Conservation (phyloP, 1,139 yeast species). For the Nakaseomyces bracarensis region DNA sequence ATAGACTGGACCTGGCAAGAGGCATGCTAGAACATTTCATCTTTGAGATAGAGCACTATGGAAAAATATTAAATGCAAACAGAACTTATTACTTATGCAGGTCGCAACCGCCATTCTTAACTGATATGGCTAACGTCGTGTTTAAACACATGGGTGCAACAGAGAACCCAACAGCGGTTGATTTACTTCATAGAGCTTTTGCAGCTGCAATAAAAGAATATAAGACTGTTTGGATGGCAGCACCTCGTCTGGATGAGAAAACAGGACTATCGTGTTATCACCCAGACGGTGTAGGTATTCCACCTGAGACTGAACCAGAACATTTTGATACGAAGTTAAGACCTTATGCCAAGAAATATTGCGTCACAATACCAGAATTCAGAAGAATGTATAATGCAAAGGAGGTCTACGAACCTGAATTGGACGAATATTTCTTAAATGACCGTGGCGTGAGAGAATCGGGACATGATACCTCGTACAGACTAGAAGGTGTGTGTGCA, state of each 20-base stretch:
- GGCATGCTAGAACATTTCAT: conserved; percentile 93
- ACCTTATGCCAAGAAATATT: conserved; percentile 62
- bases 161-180: conserved; percentile 41
- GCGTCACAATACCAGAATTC: conserved; percentile 59
- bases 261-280: conserved; percentile 87
- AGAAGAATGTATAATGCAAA: conserved; percentile 61
- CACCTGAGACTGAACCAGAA: conserved; percentile 92
- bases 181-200: conserved; percentile 56
- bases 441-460: conserved; percentile 95
- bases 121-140: conserved; percentile 80
- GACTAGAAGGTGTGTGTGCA: conserved; percentile 87
- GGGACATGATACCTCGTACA: conserved; percentile 90
- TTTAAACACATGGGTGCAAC: conserved; percentile 49
- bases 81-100: conserved; percentile 85
- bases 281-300: conserved; percentile 84
- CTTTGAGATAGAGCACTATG: conserved; percentile 83
- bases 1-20: conserved; percentile 60
- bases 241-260: conserved; percentile 64
- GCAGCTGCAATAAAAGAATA: conserved; percentile 85
- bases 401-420: conserved; percentile 57
- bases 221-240: conserved; percentile 64
- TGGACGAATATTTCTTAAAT: conserved; percentile 83
- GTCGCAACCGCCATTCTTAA: conserved; percentile 96
- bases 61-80: conserved; percentile 90
- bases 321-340: conserved; percentile 70